Evolutionary conservation across 1,139 yeast genomes (phyloP), one percentile per base, ranked within the genome.

Genomic region (Magnusiomyces suaveolens): DNA sequence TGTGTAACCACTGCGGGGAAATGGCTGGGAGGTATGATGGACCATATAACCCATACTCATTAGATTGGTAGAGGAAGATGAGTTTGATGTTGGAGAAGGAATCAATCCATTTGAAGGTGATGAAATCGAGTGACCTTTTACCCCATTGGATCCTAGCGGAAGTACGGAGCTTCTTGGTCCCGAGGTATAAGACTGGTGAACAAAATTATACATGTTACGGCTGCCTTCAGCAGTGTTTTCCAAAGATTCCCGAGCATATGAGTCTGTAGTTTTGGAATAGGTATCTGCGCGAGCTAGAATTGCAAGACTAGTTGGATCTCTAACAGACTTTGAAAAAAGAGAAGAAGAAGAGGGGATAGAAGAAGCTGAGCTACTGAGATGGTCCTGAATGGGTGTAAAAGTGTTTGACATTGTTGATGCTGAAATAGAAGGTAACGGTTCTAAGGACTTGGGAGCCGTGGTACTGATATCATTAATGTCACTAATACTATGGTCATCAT

Each of bases 1-100:
- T 8, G 61, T 55, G 50, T 57, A 58, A 38, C 59, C 61, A 26
- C 56, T 54, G 29, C 56, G 41, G 38, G 54, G 36, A 41, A 32
- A 24, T 4, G 53, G 55, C 21, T 50, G 48, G 23, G 29, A 20
- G 20, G 50, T 47, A 12, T 46, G 46, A 20, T 18, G 44, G 12
- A 21, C 29, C 21, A 26, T 14, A 20, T 49, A 43, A 24, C 39
- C 38, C 44, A 48, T 38, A 4, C 51, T 29, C 16, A 29, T 29
- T 32, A 52, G 20, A 36, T 43, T 48, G 14, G 52, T 41, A 10
- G 50, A 46, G 16, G 53, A 41, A 3, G 36, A n/a, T 2, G 48
- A 41, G 4, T 50, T 39, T 8, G 51, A 29, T 3, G 23, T 41
- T 16, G 48, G 48, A 14, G 48, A 46, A 1, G 43, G 43, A 2